These are phyloP conservation scores for Cudoniella acicularis DNA, from an alignment of 495 filamentous ascomycete genomes.

Conservation along the genomic window DNA sequence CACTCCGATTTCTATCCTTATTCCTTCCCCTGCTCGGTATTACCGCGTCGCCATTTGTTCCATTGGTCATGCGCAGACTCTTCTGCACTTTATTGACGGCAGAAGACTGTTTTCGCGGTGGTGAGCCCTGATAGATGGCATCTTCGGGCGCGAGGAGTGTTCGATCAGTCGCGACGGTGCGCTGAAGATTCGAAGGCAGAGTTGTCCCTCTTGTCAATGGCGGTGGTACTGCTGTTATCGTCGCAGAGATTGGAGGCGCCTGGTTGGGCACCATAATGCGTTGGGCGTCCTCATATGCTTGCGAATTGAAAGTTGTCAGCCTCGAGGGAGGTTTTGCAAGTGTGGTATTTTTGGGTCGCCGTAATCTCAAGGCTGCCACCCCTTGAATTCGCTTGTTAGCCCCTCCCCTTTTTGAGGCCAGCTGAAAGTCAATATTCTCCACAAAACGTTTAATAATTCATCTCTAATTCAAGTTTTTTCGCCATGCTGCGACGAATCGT, in stretches of 20 bases:
- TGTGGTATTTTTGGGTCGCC: not conserved
- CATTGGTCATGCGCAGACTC: conserved; percentile 31
- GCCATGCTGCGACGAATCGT: too few relatives aligned
- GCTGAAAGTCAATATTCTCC: too few relatives aligned
- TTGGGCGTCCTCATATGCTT: conserved; percentile 16
- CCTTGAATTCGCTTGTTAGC: not conserved
- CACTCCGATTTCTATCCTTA: conserved; percentile 42
- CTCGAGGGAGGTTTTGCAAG: not conserved
- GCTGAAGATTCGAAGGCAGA: conserved; percentile 9
- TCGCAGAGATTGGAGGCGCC: conserved; percentile 21
- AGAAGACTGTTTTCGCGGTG: conserved; percentile 49
- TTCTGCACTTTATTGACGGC: conserved; percentile 34
- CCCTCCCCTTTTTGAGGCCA: not conserved
- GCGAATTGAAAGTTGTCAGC: not conserved
- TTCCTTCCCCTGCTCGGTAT: conserved; percentile 35
- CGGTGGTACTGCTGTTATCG: conserved; percentile 13
- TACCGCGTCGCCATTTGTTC: conserved; percentile 12
- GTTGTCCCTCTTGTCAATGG: conserved; percentile 19
- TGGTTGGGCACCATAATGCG: conserved; percentile 28
- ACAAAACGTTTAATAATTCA: too few relatives aligned
- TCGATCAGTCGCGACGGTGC: conserved; percentile 34
- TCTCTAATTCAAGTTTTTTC: too few relatives aligned
- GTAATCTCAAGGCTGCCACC: not conserved
- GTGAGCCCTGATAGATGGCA: conserved; percentile 63
- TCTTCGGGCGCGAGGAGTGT: conserved; percentile 76